Evolutionary conservation across 352 stramenopile species (phyloP), one percentile per base, ranked within the genome.

Genomic region (Globisporangium iwayamae): DNA sequence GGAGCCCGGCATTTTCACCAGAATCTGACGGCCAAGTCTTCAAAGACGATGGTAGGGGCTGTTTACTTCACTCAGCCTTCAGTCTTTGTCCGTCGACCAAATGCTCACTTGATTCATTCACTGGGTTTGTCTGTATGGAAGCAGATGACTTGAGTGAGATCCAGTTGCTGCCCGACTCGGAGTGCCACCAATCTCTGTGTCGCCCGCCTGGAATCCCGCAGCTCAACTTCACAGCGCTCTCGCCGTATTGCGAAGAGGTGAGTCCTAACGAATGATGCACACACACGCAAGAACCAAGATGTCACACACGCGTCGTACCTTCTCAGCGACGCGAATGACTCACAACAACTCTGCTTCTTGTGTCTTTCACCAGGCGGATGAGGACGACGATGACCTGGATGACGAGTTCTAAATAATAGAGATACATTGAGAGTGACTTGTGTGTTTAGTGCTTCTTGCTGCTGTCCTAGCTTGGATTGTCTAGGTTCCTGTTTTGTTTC

Each of bases 211-310:
- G 43, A 6, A 70, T 92, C 45, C 81, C 83, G 1, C 68, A 62
- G 43, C 72, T 92, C 47, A 76, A 80, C 58, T 83, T 92, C 60
- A 59, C 59, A 20, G 62, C 63, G 1, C 65, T 92, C 9, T 78
- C 77, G 53, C 68, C 68, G 2, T 92, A 87, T 55, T 73, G 71
- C 22, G 82, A 91, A 55, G 78, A 85, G 60, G 81, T 85, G 60
- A 30, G 69, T 39, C 25, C 9, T 10, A 18, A 9, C 16, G 32
- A 20, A 22, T n/a, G 20, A 18, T 32, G 14, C 5, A 18, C 51
- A 43, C 8, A 22, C 25, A 56, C 16, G n/a, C 32, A 5, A 13
- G 4, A n/a, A 56, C 1, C 25, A 28, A 48, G 46, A 32, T 30
- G 25, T 28, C 25, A 28, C 20, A 34, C 41, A 20, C 13, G 11